phyloP scores from a whole-genome alignment of 106 monocot genomes.

The Allium sativum region DNA sequence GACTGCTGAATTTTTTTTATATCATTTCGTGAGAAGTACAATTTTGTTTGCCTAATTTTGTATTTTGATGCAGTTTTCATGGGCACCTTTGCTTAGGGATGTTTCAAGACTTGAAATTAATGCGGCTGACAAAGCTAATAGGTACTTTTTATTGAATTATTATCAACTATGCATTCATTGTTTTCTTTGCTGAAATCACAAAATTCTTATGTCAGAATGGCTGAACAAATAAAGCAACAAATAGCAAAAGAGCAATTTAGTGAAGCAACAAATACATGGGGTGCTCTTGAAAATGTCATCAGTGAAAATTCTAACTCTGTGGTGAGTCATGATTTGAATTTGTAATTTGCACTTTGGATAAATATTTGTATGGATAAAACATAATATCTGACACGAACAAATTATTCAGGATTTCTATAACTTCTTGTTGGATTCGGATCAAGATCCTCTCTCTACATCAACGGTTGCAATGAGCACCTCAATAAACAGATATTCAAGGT shows the following conservation, averaged over 20 bases:
- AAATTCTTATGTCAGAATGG: conserved; percentile 27
- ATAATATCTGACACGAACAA: not conserved
- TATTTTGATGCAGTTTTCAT: conserved; percentile 25
- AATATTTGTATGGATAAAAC: no score
- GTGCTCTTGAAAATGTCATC: conserved; percentile 41
- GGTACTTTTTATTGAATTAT: conserved; percentile 7
- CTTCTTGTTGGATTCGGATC: conserved; percentile 45
- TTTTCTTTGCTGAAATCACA: conserved; percentile 4
- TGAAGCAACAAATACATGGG: conserved; percentile 58
- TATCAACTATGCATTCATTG: not conserved
- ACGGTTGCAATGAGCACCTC: not conserved
- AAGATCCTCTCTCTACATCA: conserved; percentile 10
- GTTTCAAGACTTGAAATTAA: conserved; percentile 35
- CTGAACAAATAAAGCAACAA: conserved; percentile 49
- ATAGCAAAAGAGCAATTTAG: conserved; percentile 30
- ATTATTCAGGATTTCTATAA: conserved; percentile 77
- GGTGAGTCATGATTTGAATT: conserved; percentile 32
- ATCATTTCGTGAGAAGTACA: not conserved
- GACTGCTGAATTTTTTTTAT: no score
- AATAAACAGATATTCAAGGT: conserved; percentile 39
- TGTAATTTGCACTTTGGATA: no score
- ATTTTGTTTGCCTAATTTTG: not conserved
- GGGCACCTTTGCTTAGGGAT: conserved; percentile 43
- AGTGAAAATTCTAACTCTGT: conserved; percentile 30
- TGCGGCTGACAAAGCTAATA: conserved; percentile 25